Evolutionary conservation across 2,329 filamentous ascomycete species (phyloP).

Genomic region (Neofusicoccum cordaticola): DNA sequence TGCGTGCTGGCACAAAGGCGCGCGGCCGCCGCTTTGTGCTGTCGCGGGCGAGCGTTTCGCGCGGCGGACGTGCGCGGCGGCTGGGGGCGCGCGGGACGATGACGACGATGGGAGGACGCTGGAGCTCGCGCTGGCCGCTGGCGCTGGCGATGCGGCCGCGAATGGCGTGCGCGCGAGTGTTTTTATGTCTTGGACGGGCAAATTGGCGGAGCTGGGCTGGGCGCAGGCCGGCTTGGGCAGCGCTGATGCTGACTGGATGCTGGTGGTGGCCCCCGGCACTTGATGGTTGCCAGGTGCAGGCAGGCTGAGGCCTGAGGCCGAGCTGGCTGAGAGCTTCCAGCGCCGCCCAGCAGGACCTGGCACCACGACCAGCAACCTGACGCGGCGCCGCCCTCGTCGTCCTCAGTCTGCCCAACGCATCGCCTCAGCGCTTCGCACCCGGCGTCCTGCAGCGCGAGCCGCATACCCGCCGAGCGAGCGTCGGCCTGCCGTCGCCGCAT

Average conservation of each 20-base stretch:
- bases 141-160: neutral
- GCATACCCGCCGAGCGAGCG: constrained; percentile 7
- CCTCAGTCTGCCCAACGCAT: constrained; percentile 9
- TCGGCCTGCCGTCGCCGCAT: neutral
- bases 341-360: neutral
- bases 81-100: neutral
- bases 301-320: neutral
- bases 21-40: constrained; percentile 2
- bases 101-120: neutral
- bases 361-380: neutral
- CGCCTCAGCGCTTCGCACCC: constrained; percentile 10
- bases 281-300: too few relatives aligned
- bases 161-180: neutral
- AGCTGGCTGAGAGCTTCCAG: neutral
- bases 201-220: neutral
- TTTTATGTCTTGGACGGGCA: neutral
- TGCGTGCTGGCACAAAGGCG: neutral
- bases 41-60: neutral
- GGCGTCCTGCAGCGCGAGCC: constrained; percentile 13
- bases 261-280: too few relatives aligned
- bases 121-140: neutral
- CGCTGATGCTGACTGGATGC: too few relatives aligned
- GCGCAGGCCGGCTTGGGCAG: neutral
- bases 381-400: neutral
- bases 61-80: neutral